These are phyloP conservation scores for Carex kokanica DNA, from an alignment of 176 grass and related monocot species.

Conservation along the genomic window DNA sequence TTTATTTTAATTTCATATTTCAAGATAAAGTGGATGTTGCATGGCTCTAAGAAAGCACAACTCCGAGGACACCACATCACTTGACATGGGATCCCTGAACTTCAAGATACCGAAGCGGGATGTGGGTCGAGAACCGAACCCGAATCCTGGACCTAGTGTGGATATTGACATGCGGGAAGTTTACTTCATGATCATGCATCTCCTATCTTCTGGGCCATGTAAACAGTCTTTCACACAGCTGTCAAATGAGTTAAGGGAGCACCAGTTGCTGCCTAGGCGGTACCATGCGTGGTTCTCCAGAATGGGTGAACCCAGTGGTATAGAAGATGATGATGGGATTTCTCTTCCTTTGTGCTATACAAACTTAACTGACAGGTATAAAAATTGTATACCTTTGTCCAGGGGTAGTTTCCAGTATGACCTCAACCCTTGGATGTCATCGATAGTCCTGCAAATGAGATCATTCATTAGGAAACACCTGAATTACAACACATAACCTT, in stretches of 20 bases:
- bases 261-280: slow-evolving; percentile 89
- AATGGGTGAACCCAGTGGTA: slow-evolving; percentile 51
- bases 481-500: slow-evolving; percentile 1
- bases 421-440: background rate
- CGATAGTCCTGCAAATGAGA: background rate
- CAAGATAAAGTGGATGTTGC: slow-evolving; percentile 7
- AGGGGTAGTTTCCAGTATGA: background rate
- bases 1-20: slow-evolving; percentile 7
- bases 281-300: slow-evolving; percentile 97
- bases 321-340: slow-evolving; percentile 90
- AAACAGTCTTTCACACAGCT: slow-evolving; percentile 63
- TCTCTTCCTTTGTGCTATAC: slow-evolving; percentile 83
- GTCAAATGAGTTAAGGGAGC: slow-evolving; percentile 80
- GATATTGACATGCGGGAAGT: slow-evolving; percentile 88
- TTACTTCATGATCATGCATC: slow-evolving; percentile 98
- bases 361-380: slow-evolving; percentile 85
- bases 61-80: slow-evolving; percentile 42
- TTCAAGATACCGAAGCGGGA: slow-evolving; percentile 49
- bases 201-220: slow-evolving; percentile 85
- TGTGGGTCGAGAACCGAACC: slow-evolving; percentile 23
- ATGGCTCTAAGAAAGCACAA: slow-evolving; percentile 78
- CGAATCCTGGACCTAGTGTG: slow-evolving; percentile 35
- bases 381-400: background rate
- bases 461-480: slow-evolving; percentile 12
- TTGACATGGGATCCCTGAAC: slow-evolving; percentile 53